phyloP scores from a whole-genome alignment of 306 rosid genomes.

The cucumber (Cucumis sativus) region DNA sequence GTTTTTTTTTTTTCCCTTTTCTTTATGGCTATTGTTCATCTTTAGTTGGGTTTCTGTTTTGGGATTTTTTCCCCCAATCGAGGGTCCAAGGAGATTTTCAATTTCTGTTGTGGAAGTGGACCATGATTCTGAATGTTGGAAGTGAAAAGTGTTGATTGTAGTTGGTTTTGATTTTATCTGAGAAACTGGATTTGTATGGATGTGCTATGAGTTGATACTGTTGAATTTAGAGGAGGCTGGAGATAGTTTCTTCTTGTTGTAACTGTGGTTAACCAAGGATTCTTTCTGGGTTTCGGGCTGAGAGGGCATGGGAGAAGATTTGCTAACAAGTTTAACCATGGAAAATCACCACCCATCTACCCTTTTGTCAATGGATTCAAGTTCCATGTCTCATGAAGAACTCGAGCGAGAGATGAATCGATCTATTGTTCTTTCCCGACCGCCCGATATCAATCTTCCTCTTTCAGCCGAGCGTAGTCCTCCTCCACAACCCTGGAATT shows the following conservation, averaged over 20 bases:
- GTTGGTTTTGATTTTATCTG: neutral
- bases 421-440: conserved; percentile 14
- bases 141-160: neutral
- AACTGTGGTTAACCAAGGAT: neutral
- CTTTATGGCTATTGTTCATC: neutral
- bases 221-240: neutral
- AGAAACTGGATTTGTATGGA: neutral
- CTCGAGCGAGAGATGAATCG: conserved; percentile 18
- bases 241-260: neutral
- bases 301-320: conserved; percentile 27
- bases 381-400: conserved; percentile 23
- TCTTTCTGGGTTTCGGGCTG: neutral
- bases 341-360: conserved; percentile 31
- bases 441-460: conserved; percentile 29
- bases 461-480: conserved; percentile 19
- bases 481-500: conserved; percentile 18
- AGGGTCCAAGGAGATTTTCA: neutral
- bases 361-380: conserved; percentile 25
- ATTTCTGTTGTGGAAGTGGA: neutral
- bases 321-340: conserved; percentile 22
- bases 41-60: neutral
- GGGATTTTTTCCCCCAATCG: neutral
- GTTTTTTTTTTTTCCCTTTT: neutral
- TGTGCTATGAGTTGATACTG: neutral
- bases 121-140: neutral